Base-by-base conservation (phyloP, 768 basidiomycete species). In the Boletus rubroflammeus region DNA sequence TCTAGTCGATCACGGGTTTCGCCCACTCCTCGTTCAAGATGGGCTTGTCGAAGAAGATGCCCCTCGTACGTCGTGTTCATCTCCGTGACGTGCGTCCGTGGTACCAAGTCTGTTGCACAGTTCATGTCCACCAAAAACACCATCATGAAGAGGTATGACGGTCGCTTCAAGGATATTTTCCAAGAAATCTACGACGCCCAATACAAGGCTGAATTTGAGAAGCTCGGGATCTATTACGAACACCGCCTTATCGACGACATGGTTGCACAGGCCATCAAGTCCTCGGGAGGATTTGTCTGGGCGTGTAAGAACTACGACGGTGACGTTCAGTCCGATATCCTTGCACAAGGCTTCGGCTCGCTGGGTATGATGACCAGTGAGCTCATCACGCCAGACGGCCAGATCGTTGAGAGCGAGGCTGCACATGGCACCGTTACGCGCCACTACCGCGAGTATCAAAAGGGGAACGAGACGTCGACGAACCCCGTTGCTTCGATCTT, bases 121-220 rank as follows among this genome's bases (percentile, higher is more conserved):
- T 98, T 95, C 80, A 84, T 98, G 90, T 94, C 92, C 11, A 98
- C 96, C 39, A 98, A 99, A 78, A 98, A 96, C 75, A 96, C 93
- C 23, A 95, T 96, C 73, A 67, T 96, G 67, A 96, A 99, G 78
- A 94, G 88, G 69, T 99, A 99, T 71, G 97, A 98, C 66, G 97
- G 97, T 41, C 84, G 95, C 29, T 99, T 98, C 84, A 99, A 99
- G 79, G 97, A 99, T 65, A 94, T 96, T 68, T 97, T 99, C 86
- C 86, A 98, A 72, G 93, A 97, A 65, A 86, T 98, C 64, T 99
- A 93, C 70, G 91, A 96, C 7, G 64, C 76, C 78, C 65, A 84
- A 53, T 94, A 93, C 80, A 86, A 86, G 69, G 55, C 76, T 1
- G 74, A 77, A 50, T 94, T 88, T 64, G 85, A 92, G 56, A 78